phyloP scores from a whole-genome alignment of 2,329 filamentous ascomycete genomes.

The Monilinia aucupariae region DNA sequence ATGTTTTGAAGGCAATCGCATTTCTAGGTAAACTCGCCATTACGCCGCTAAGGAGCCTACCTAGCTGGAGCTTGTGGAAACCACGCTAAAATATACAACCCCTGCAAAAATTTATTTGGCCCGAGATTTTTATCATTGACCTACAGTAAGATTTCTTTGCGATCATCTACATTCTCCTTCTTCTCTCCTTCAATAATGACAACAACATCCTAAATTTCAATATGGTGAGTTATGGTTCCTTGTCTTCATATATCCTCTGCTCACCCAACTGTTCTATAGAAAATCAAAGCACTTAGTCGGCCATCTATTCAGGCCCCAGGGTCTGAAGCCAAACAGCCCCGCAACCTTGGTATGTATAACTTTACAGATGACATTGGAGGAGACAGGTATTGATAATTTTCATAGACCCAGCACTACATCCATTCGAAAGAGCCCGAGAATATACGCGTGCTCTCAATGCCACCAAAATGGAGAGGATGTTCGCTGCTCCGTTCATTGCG shows the following conservation, averaged over 20 bases:
- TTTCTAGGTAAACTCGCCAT: conserved; percentile 20
- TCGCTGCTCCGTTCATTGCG: conserved; percentile 74
- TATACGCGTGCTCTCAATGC: conserved; percentile 76
- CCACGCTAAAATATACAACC: conserved; percentile 22
- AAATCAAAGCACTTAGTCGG: conserved; percentile 62
- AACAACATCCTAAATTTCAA: conserved; percentile 23
- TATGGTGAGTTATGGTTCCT: conserved; percentile 28
- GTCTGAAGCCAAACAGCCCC: conserved; percentile 58
- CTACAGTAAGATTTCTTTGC: conserved; percentile 2
- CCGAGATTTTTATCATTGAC: conserved; percentile 9
- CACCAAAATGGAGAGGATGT: conserved; percentile 90
- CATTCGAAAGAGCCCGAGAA: conserved; percentile 81
- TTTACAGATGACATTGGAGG: neutral
- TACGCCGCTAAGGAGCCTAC: conserved; percentile 18
- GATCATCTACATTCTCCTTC: neutral
- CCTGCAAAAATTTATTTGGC: conserved; percentile 25
- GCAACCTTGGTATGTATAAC: conserved; percentile 57
- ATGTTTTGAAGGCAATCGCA: conserved; percentile 20
- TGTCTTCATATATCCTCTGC: neutral
- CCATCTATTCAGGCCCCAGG: conserved; percentile 62
- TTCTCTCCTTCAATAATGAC: conserved; percentile 18
- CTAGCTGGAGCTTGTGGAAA: conserved; percentile 22
- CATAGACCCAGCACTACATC: conserved; percentile 41
- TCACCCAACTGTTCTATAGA: conserved; percentile 36
- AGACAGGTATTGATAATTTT: neutral